Conservation (phyloP, 371 early-diverging fungal genomes). For the Rhizopus stolonifer region DNA sequence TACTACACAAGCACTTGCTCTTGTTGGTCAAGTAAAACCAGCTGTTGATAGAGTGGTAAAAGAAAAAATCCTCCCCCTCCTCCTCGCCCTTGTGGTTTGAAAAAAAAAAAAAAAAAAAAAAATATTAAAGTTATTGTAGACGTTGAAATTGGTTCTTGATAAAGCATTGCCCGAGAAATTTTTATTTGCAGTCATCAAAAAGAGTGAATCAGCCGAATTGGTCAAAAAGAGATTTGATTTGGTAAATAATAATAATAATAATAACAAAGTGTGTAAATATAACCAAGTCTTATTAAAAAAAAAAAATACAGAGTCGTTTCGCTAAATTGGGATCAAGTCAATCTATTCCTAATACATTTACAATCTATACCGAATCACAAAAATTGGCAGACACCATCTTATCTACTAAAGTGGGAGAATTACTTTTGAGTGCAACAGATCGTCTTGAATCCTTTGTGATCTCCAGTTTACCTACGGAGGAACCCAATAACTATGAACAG, state of each 20-base stretch:
- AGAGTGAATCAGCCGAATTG: slow-evolving; percentile 47
- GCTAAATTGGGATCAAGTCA: slow-evolving; percentile 26
- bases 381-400: slow-evolving; percentile 44
- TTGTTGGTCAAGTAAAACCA: slow-evolving; percentile 23
- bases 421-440: slow-evolving; percentile 37
- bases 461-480: slow-evolving; percentile 50
- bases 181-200: slow-evolving; percentile 69
- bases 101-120: no score
- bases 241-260: slow-evolving; percentile 21
- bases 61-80: neutral
- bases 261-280: neutral
- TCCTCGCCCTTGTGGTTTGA: no score
- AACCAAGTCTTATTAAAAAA: neutral
- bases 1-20: slow-evolving; percentile 22
- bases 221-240: slow-evolving; percentile 68
- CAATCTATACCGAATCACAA: slow-evolving; percentile 41
- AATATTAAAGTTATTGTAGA: neutral
- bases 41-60: slow-evolving; percentile 38
- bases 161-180: slow-evolving; percentile 49
- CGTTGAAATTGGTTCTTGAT: slow-evolving; percentile 37
- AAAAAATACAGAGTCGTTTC: slow-evolving; percentile 17
- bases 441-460: slow-evolving; percentile 40
- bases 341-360: slow-evolving; percentile 21
- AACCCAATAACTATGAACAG: slow-evolving; percentile 28
- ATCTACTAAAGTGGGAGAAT: slow-evolving; percentile 29